Base-by-base conservation (phyloP, 2,329 filamentous ascomycete species). In the Exophiala dermatitidis region DNA sequence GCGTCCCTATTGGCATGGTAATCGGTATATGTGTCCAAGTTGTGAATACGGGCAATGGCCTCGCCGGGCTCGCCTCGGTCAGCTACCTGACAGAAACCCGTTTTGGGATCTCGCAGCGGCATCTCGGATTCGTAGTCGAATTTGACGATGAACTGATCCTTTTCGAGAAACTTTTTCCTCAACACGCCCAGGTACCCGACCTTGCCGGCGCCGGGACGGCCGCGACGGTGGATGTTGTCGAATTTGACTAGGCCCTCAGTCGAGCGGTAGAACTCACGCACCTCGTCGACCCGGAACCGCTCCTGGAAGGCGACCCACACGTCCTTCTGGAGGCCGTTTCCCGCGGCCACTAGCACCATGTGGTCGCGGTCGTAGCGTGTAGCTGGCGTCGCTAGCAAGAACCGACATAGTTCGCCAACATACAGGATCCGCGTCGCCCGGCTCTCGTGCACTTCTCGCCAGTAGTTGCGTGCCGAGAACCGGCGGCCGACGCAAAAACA, bases 1-100 rank as follows among this genome's bases (percentile, higher is more conserved):
- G 88, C 88, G 32, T 78, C 76, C 9, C 75, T 68, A 67, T 95
- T 90, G 55, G 82, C 82, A 67, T 84, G 88, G 70, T 95, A 95
- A 2, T 90, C 89, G 65, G 89, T 85, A 72, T 89, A 95, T 7
- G 78, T 80, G 26, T 74, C 74, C 33, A 74, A 68, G 44, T 85
- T 79, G 59, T 88, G 77, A 0, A 74, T 70, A 0, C 82, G 70
- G 34, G 90, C 85, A 2, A 95, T 74, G 8, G 90, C 85, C 69
- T 90, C 86, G n/a, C 86, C 86, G 2, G 85, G 85, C 40, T 81
- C 74, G 12, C 82, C 80, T 62, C 85, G 85, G 0, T 80, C 68
- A 46, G 79, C 75, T 28, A 84, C 77, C 32, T 71, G 72, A 1
- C 79, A 86, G 57, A 86, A 86, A 0, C 85, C 84, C 0, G 85